phyloP scores from a whole-genome alignment of 768 basidiomycete species.

The Trametopsis cervina region DNA sequence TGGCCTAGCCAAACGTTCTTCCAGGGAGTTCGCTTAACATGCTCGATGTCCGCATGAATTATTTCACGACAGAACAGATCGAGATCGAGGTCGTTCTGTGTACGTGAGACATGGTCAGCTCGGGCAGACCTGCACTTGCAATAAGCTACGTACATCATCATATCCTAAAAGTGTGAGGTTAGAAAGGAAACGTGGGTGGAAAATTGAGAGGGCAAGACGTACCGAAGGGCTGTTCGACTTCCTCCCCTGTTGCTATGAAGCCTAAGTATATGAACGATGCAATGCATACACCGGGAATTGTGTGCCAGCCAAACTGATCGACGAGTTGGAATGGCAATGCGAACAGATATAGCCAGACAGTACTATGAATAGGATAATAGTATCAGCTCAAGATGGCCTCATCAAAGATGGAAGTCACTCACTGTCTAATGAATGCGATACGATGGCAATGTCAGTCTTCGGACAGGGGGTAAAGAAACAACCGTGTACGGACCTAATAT shows the following conservation, averaged over 20 bases:
- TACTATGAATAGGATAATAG: conserved; percentile 24
- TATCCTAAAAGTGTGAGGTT: conserved; percentile 41
- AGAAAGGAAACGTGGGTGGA: background rate
- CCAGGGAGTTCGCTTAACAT: conserved; percentile 43
- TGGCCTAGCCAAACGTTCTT: conserved; percentile 30
- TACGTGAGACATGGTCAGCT: too few species aligned
- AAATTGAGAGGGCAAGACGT: conserved; percentile 13
- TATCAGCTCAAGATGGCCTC: too few species aligned
- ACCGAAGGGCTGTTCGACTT: conserved; percentile 67
- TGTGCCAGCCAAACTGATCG: conserved; percentile 52
- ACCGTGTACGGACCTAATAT: conserved; percentile 38
- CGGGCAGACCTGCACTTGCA: background rate
- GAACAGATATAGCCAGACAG: conserved; percentile 69
- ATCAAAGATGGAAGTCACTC: background rate
- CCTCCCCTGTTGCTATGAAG: conserved; percentile 65
- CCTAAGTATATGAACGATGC: conserved; percentile 73
- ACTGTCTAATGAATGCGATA: conserved; percentile 17
- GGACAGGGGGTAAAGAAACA: background rate
- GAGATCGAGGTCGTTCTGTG: conserved; percentile 63
- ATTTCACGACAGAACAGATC: conserved; percentile 57
- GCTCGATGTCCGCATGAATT: conserved; percentile 49
- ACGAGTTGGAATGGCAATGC: conserved; percentile 74
- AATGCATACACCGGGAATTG: conserved; percentile 58
- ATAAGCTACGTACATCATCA: conserved; percentile 39
- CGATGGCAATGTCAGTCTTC: background rate